These are phyloP conservation scores for Lasiosphaeris hirsuta DNA, from an alignment of 495 filamentous ascomycete species.

Conservation along the genomic window DNA sequence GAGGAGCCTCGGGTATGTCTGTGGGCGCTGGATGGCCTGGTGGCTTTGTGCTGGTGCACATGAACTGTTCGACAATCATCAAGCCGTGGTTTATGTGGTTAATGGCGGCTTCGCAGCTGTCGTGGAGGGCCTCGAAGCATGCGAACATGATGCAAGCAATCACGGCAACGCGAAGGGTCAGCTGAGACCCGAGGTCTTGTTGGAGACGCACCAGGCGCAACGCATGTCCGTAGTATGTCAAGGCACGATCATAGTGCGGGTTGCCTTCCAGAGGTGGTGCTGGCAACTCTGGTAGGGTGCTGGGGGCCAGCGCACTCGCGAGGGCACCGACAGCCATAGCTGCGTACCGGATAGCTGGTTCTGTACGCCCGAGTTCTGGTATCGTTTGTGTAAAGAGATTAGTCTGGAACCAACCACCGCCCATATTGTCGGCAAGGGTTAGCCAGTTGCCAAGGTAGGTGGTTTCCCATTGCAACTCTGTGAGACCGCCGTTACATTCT, in stretches of 20 bases:
- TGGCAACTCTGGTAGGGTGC: not conserved
- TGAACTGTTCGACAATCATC: constrained; percentile 24
- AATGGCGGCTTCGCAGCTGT: constrained; percentile 20
- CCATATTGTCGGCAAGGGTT: constrained; percentile 15
- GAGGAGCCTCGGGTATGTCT: constrained; percentile 1
- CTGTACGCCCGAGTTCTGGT: constrained; percentile 19
- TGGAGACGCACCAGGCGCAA: constrained; percentile 18
- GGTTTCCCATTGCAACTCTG: constrained; percentile 15
- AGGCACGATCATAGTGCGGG: constrained; percentile 23
- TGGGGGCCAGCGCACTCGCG: constrained; percentile 11
- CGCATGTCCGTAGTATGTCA: constrained; percentile 27
- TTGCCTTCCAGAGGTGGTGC: not conserved
- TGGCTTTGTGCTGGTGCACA: not conserved
- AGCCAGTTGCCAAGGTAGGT: constrained; percentile 23
- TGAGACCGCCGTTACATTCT: not conserved
- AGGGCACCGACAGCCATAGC: constrained; percentile 28
- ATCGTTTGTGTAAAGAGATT: constrained; percentile 20
- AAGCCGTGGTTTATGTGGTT: constrained; percentile 28
- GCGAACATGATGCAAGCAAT: constrained; percentile 29
- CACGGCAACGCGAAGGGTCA: constrained; percentile 18
- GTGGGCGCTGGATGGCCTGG: not conserved
- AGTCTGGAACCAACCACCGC: constrained; percentile 21
- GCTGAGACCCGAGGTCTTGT: constrained; percentile 9
- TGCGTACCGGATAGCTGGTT: constrained; percentile 24
- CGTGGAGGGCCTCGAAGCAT: constrained; percentile 27